Evolutionary conservation across 2,329 filamentous ascomycete genomes (phyloP).

Genomic region (Drechslerella stenobrocha): DNA sequence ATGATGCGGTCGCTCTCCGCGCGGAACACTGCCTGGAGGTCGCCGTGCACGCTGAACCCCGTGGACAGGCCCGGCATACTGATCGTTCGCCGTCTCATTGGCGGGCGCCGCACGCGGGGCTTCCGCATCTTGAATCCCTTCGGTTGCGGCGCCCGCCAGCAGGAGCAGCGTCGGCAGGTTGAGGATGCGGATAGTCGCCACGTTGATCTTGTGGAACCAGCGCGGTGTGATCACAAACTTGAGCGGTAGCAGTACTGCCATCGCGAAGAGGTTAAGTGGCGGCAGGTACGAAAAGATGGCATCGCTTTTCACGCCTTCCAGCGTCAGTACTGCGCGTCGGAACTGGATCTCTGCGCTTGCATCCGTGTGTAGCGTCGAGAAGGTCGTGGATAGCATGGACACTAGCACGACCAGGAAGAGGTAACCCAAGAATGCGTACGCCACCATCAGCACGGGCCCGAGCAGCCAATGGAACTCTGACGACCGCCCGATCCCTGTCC

Average conservation of each 20-base stretch:
- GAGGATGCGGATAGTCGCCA: constrained; percentile 71
- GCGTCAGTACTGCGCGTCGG: constrained; percentile 75
- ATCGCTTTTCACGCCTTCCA: constrained; percentile 83
- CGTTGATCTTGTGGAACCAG: constrained; percentile 90
- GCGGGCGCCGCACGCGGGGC: constrained; percentile 1
- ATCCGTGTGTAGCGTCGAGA: constrained; percentile 74
- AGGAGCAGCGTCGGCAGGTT: constrained; percentile 74
- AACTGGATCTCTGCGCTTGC: constrained; percentile 83
- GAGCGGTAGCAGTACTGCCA: constrained; percentile 73
- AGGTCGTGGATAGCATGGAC: constrained; percentile 83
- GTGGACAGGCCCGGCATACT: constrained; percentile 26
- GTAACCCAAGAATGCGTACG: constrained; percentile 83
- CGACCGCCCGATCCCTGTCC: constrained; percentile 63
- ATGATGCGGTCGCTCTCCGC: constrained; percentile 38
- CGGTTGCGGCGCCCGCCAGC: constrained; percentile 63
- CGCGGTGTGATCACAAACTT: constrained; percentile 76
- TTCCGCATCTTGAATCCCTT: constrained; percentile 5
- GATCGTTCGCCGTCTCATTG: constrained; percentile 24
- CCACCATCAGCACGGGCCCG: constrained; percentile 76
- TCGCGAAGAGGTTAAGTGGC: constrained; percentile 78
- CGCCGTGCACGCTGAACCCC: constrained; percentile 37
- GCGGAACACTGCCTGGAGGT: constrained; percentile 42
- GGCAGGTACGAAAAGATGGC: constrained; percentile 81
- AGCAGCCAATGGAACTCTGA: constrained; percentile 77
- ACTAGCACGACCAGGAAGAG: constrained; percentile 87